Evolutionary conservation across 139 green algal genomes (phyloP), one percentile per base, ranked within the genome.

Genomic region (Deuterostichococcus epilithicus): DNA sequence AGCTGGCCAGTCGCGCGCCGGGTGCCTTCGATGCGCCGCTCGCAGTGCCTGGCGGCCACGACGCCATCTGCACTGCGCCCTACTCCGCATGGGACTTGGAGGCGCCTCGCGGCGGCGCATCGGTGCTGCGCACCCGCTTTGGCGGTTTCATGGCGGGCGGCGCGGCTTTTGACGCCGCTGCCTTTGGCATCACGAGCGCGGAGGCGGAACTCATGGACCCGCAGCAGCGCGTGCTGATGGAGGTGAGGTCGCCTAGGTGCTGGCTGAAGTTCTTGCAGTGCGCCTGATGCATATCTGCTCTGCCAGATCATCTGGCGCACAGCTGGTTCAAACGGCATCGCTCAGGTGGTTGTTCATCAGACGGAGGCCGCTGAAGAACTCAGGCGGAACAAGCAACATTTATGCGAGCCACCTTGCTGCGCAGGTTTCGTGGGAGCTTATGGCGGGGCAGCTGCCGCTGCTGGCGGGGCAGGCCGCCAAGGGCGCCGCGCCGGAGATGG

Each of bases 171-270:
- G 94, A 97, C 72, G 81, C 80, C 3, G 79, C 69, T 1, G 76
- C 79, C 0, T 96, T 97, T 74, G 83, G 87, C 70, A 84, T 97
- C n/a, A 78, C 74, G 8, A 66, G 68, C 4, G 63, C 81, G 13
- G 93, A 97, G 76, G 93, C 90, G 0, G 28, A 83, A 60, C 83
- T 95, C 4, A 94, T 97, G 86, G 93, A 97, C 74, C 82, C 90
- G 0, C 93, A 97, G 86, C 93, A 97, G 80, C 79, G 93, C 26
- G 77, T 97, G 76, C 83, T 97, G 60, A 70, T 97, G 65, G 87
- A 96, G 83, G 76, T 73, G 26, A 22, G 37, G 5, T 35, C 28
- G 25, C 32, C 30, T 4, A n/a, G 18, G 20, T 52, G 33, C 23
- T n/a, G n/a, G n/a, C n/a, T n/a, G n/a, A n/a, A n/a, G n/a, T n/a